Evolutionary conservation across 176 grass and related monocot species (phyloP).

Genomic region (Eleusine coracana): DNA sequence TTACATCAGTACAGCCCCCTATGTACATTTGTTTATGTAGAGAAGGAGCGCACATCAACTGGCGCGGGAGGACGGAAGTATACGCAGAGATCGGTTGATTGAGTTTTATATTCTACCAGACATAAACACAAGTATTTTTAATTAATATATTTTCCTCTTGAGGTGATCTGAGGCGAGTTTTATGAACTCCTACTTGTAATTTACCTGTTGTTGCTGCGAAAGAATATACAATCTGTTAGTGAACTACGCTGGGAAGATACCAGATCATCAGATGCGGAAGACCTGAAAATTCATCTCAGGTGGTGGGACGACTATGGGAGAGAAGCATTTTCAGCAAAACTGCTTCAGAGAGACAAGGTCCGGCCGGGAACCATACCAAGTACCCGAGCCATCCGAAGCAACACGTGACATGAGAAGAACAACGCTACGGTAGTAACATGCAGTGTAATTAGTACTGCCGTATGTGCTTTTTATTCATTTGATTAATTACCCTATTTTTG

Average conservation of each 20-base stretch:
- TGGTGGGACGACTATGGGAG: not conserved
- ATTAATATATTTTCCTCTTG: not conserved
- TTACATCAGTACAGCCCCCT: conserved; percentile 38
- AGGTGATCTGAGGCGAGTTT: not conserved
- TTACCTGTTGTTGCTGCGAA: not conserved
- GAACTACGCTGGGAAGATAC: not conserved
- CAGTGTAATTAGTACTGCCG: too few relatives aligned
- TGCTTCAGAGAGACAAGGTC: not conserved
- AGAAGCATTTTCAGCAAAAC: conserved; percentile 11
- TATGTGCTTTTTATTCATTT: not conserved
- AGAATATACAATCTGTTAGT: not conserved
- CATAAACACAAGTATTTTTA: not conserved
- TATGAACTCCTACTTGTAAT: not conserved
- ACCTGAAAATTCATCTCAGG: conserved; percentile 26
- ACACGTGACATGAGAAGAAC: too few relatives aligned
- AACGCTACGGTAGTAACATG: too few relatives aligned
- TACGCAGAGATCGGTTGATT: not conserved
- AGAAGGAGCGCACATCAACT: not conserved
- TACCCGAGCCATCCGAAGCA: not conserved
- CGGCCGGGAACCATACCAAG: not conserved
- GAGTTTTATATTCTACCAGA: not conserved
- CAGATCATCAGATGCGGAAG: not conserved
- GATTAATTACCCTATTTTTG: not conserved
- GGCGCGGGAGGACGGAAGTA: not conserved
- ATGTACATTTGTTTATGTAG: not conserved